phyloP scores from a whole-genome alignment of 2,329 filamentous ascomycete species.

The Ceratocystis variospora region DNA sequence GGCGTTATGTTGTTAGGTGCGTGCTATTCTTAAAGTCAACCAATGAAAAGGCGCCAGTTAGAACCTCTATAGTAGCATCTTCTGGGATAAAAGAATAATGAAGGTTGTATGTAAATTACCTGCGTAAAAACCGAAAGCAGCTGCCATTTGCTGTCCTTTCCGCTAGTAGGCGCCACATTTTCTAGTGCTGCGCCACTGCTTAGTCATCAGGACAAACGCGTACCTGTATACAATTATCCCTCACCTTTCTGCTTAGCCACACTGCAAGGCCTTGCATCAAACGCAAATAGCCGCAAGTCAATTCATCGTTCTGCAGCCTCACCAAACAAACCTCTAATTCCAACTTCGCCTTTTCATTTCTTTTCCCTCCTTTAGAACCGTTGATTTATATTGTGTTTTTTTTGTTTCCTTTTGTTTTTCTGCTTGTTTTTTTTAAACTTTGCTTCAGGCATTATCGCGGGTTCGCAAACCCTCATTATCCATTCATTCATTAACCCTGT shows the following conservation, averaged over 20 bases:
- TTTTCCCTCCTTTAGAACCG: constrained; percentile 7
- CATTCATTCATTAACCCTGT: constrained; percentile 5
- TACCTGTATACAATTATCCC: background rate
- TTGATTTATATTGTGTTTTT: constrained; percentile 5
- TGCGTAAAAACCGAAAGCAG: background rate
- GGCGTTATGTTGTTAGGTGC: background rate
- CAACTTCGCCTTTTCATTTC: background rate
- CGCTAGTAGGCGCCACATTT: background rate
- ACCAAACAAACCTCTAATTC: background rate
- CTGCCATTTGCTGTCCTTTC: background rate
- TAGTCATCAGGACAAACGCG: constrained; percentile 1
- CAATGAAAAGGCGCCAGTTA: background rate
- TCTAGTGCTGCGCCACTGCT: background rate
- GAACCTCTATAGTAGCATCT: background rate
- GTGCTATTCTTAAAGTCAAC: background rate
- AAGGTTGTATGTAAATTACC: background rate
- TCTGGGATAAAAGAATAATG: too few species aligned
- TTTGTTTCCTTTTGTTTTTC: background rate
- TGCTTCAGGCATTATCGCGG: constrained; percentile 6
- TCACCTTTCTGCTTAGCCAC: constrained; percentile 4
- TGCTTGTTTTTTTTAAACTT: background rate
- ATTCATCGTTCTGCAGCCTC: background rate
- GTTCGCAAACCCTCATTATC: constrained; percentile 1
- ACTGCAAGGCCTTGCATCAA: background rate
- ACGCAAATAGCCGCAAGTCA: constrained; percentile 2